Evolutionary conservation across 495 filamentous ascomycete genomes (phyloP).

Genomic region (Daldinia concentrica): DNA sequence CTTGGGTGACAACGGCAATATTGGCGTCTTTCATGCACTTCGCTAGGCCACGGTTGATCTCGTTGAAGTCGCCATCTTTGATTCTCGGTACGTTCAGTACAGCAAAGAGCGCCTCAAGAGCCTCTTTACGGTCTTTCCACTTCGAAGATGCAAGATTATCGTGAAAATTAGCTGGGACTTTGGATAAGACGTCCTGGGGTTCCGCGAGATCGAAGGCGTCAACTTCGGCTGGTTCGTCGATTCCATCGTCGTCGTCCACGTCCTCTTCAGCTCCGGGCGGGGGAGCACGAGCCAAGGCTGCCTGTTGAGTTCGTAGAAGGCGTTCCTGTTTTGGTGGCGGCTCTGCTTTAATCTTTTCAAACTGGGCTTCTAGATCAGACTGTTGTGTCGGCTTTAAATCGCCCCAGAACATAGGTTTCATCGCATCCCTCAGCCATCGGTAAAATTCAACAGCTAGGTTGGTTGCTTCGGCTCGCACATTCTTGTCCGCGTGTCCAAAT

Average conservation of each 20-base stretch:
- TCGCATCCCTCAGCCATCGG: conserved; percentile 95
- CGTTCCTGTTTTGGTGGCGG: conserved; percentile 88
- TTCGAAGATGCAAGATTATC: conserved; percentile 88
- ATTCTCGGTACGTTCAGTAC: conserved; percentile 88
- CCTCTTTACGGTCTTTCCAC: conserved; percentile 98
- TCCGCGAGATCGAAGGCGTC: conserved; percentile 90
- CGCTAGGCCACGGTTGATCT: conserved; percentile 81
- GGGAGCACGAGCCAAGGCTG: conserved; percentile 74
- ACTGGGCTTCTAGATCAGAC: conserved; percentile 90
- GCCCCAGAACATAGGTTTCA: conserved; percentile 97
- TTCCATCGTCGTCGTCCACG: conserved; percentile 67
- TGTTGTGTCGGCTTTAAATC: conserved; percentile 97
- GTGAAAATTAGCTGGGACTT: conserved; percentile 80
- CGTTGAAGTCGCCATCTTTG: conserved; percentile 87
- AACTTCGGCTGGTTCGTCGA: conserved; percentile 74
- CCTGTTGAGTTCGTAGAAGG: conserved; percentile 88
- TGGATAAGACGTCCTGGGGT: conserved; percentile 86
- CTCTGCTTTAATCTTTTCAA: conserved; percentile 91
- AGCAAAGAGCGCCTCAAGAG: conserved; percentile 80
- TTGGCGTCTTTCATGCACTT: conserved; percentile 99
- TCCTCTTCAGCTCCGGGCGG: conserved; percentile 65
- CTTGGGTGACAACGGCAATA: conserved; percentile 90
- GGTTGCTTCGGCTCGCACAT: conserved; percentile 93
- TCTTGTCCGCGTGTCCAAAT: conserved; percentile 98
- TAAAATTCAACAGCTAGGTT: conserved; percentile 94